Evolutionary conservation across 306 rosid genomes (phyloP), one percentile per base, ranked within the genome.

Genomic region (Adenanthera pavonina): DNA sequence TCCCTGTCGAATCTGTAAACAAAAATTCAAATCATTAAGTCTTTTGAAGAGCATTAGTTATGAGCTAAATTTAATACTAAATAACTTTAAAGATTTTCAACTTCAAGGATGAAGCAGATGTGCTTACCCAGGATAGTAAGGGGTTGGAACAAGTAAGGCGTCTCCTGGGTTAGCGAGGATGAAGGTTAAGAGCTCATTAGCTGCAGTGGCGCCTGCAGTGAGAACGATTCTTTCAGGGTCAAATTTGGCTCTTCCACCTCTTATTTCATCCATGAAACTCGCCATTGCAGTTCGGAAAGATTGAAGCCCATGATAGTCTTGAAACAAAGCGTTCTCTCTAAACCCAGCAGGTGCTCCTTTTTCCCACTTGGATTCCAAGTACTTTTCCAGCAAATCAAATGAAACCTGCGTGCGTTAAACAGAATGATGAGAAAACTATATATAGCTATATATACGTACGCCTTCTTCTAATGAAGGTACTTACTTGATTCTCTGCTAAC

Each of bases 131-230:
- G 99, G 99, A 85, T 95, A 95, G 86, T 90, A 95, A 0, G 99
- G 99, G 7, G 94, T 95, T 9, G 99, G 98, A 75, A 95, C 89
- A 5, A 95, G 95, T 64, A 95, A 60, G 44, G 97, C 95, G 16
- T 95, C 97, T 0, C 99, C 97, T 0, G 97, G 97, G 73, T 95
- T 83, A 4, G 99, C 97, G 0, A 95, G 76, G 57, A 93, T 89
- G 90, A 95, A 91, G 14, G 97, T 95, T 44, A 95, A 72, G 15
- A 95, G 97, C 73, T 95, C 99, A 84, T 93, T 95, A 34, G 97
- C 97, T 0, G 99, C 99, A 33, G 99, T 95, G 15, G 97, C 97
- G 2, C 99, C 99, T 0, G 99, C 99, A 14, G 99, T 95, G 47
- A 95, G 86, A 53, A 95, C 97, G 0, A 95, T 54, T 79, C 97